Evolutionary conservation across 1,284 basidiomycete genomes (phyloP), one percentile per base, ranked within the genome.

Genomic region (Chalciporus sp.): DNA sequence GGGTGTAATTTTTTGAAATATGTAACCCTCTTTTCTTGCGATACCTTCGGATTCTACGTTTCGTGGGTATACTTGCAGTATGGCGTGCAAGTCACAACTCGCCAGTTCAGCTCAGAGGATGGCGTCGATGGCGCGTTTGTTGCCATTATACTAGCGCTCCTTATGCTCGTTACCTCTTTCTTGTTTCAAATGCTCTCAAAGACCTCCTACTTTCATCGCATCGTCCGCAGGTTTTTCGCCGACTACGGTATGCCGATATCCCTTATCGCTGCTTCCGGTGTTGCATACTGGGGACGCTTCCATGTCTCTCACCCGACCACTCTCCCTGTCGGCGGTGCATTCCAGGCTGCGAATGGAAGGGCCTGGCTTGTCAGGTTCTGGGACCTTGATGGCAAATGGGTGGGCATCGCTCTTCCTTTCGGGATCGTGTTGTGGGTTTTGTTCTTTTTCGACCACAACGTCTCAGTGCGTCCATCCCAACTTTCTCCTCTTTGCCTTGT

Each of bases 31-130:
- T 91, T 98, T 76, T 92, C 94, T 2, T 95, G 92, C 65, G 92
- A 97, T 61, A 97, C 94, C 0, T 96, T 96, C 66, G 94, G 95
- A 3, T 94, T 95, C 71, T 94, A 94, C 67, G 92, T 95, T 5
- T 85, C 85, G 14, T 88, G 85, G 84, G 86, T 94, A 1, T 95
- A 95, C 64, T 81, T 94, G n/a, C 89, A 94, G 72, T 94, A 94
- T 58, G 92, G 92, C 17, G 83, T 93, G 10, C 92, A 94, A 73
- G 84, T 94, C 23, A 74, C 91, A 56, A 90, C 87, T 0, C 81
- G 90, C 41, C 88, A 93, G 65, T 85, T 94, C 31, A 31, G 7
- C 3, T 14, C 31, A 33, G 31, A 12, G 14, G 39, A 63, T 60
- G 48, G 65, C 68, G 62, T 70, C 2, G 74, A 85, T 7, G 83